Evolutionary conservation across 2,329 filamentous ascomycete genomes (phyloP).

Genomic region (Torrubiellomyces zombiae): DNA sequence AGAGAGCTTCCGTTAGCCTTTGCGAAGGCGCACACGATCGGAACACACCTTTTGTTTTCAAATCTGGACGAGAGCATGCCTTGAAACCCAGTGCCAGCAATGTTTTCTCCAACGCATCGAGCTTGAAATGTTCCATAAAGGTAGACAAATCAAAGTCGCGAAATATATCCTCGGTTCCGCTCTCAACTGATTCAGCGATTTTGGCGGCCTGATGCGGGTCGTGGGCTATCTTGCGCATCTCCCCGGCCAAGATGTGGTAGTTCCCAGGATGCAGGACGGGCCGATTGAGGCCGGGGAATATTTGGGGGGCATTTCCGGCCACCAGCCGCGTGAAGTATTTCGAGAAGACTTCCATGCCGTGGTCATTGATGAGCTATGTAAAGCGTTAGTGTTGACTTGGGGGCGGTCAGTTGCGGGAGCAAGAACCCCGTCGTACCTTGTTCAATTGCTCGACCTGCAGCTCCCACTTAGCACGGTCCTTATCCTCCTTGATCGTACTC

Average conservation of each 20-base stretch:
- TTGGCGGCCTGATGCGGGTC: constrained; percentile 72
- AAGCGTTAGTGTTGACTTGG: too few species aligned
- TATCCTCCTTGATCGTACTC: constrained; percentile 88
- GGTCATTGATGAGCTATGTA: constrained; percentile 72
- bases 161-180: constrained; percentile 80
- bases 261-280: constrained; percentile 61
- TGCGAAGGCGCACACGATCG: background rate
- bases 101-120: constrained; percentile 77
- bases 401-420: constrained; percentile 9
- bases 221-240: constrained; percentile 72
- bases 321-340: constrained; percentile 92
- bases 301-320: constrained; percentile 75
- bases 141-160: constrained; percentile 91
- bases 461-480: constrained; percentile 81
- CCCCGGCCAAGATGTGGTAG: constrained; percentile 64
- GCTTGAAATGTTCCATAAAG: constrained; percentile 90
- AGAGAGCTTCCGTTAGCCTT: constrained; percentile 23
- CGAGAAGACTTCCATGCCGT: constrained; percentile 98
- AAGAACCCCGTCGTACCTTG: constrained; percentile 19
- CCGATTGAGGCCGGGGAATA: constrained; percentile 68
- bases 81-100: constrained; percentile 82
- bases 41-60: constrained; percentile 73
- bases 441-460: constrained; percentile 78
- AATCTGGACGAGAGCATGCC: constrained; percentile 58
- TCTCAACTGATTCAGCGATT: constrained; percentile 87